Base-by-base conservation (phyloP, 768 basidiomycete genomes). In the Lactifluus echinatus region DNA sequence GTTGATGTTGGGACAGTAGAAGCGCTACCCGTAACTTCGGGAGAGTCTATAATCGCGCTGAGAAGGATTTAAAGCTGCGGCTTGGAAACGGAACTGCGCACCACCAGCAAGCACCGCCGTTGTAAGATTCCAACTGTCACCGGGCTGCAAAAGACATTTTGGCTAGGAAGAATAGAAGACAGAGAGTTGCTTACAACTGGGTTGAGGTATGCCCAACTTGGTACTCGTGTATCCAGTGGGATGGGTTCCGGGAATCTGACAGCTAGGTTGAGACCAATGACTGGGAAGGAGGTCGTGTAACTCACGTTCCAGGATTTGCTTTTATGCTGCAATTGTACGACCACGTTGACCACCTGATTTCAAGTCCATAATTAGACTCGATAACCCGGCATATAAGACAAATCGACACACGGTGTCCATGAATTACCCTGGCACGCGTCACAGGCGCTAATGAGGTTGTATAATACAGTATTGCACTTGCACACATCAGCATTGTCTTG, bases 131-230 rank as follows among this genome's bases (percentile, higher is more conserved):
- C 59, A 63, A 31, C 1, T 36, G 23, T 53, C 57, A 23, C 17
- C 10, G 0, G 26, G 15, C 62, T 63, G 17, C 15, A 37, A 15
- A 19, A 19, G 19, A 11, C 17, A 39, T 36, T 21, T 36, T 23
- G 29, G 17, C 8, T 8, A 8, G 14, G 24, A 28, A 14, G 21
- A 44, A n/a, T 23, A 47, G 29, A 29, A 15, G 5, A 21, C 17
- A 17, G n/a, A 29, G 19, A 15, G 36, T 24, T 42, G 58, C 66
- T 53, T 64, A 76, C 76, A 42, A 68, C 63, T 39, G 78, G 70
- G 65, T 78, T 66, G 17, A 73, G 65, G 60, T 77, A 82, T 0
- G 80, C 80, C 65, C 76, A 82, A 40, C 73, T 67, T 5, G 80
- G 81, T 6, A 82, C 73, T 10, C 61, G 64, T 3, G 74, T 75